phyloP scores from a whole-genome alignment of 139 green algal genomes.

The Dunaliella primolecta region DNA sequence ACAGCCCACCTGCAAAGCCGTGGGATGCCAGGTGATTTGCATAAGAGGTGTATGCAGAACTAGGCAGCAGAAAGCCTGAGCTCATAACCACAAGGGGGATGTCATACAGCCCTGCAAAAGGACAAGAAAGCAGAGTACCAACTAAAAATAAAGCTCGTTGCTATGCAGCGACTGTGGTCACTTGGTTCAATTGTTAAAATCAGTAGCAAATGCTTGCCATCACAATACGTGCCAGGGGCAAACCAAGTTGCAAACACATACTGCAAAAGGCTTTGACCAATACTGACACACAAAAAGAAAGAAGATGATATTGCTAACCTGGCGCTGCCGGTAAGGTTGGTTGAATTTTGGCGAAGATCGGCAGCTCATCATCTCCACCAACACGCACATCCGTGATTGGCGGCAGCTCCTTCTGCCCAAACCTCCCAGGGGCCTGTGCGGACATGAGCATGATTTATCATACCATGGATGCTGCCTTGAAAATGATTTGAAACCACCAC shows the following conservation, averaged over 20 bases:
- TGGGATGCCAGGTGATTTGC: conserved; percentile 18
- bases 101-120: background rate
- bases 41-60: conserved; percentile 34
- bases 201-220: too few species aligned
- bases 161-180: too few species aligned
- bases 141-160: too few species aligned
- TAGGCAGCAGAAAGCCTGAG: conserved; percentile 38
- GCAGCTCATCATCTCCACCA: background rate
- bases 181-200: too few species aligned
- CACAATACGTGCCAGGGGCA: too few species aligned
- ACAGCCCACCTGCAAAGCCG: conserved; percentile 21
- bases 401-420: background rate
- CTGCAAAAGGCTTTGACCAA: too few species aligned
- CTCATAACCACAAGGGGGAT: conserved; percentile 30
- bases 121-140: too few species aligned
- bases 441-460: too few species aligned
- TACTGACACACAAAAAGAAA: too few species aligned
- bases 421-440: background rate
- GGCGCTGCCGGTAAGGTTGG: background rate
- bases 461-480: too few species aligned
- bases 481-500: too few species aligned
- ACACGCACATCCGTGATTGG: background rate
- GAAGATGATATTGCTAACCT: background rate
- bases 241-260: too few species aligned
- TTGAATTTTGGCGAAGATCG: background rate